Evolutionary conservation across 208 protist genomes (phyloP).

Genomic region (Leishmania turanica): DNA sequence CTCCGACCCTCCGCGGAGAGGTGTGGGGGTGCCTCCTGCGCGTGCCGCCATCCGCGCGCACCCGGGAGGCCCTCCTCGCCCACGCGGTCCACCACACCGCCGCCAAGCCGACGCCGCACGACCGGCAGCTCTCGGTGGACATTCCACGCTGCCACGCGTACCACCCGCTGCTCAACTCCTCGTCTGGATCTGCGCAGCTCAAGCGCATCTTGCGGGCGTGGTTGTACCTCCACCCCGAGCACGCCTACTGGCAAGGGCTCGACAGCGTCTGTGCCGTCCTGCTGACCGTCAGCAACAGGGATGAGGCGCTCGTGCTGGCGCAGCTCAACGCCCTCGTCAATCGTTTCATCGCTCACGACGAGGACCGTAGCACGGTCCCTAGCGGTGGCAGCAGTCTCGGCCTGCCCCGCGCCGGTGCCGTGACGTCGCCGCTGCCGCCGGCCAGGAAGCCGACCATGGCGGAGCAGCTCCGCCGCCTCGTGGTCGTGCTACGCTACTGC

Average conservation of each 20-base stretch:
- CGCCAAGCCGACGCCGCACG: slow-evolving; percentile 30
- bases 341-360: slow-evolving; percentile 79
- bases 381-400: not conserved
- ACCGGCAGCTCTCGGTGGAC: slow-evolving; percentile 94
- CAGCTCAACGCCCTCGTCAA: slow-evolving; percentile 83
- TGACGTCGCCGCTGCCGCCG: not conserved
- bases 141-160: slow-evolving; percentile 96
- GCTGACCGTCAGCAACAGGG: slow-evolving; percentile 50
- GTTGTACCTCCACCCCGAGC: slow-evolving; percentile 45
- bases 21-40: slow-evolving; percentile 90
- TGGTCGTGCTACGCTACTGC: slow-evolving; percentile 74
- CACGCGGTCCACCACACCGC: slow-evolving; percentile 20
- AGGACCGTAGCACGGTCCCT: slow-evolving; percentile 2
- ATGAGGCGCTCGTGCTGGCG: slow-evolving; percentile 85
- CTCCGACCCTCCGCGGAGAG: slow-evolving; percentile 78
- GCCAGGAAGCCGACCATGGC: slow-evolving; percentile 56
- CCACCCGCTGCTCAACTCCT: slow-evolving; percentile 78
- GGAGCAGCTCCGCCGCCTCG: slow-evolving; percentile 69
- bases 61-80: slow-evolving; percentile 30
- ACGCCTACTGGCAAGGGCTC: slow-evolving; percentile 94
- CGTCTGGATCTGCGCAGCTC: slow-evolving; percentile 73
- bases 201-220: slow-evolving; percentile 84
- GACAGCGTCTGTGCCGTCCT: slow-evolving; percentile 94
- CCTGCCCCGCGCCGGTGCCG: not conserved
- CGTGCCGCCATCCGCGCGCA: slow-evolving; percentile 43